These are phyloP conservation scores for Cichorium intybus DNA, from an alignment of 140 eudicot species.

Conservation along the genomic window DNA sequence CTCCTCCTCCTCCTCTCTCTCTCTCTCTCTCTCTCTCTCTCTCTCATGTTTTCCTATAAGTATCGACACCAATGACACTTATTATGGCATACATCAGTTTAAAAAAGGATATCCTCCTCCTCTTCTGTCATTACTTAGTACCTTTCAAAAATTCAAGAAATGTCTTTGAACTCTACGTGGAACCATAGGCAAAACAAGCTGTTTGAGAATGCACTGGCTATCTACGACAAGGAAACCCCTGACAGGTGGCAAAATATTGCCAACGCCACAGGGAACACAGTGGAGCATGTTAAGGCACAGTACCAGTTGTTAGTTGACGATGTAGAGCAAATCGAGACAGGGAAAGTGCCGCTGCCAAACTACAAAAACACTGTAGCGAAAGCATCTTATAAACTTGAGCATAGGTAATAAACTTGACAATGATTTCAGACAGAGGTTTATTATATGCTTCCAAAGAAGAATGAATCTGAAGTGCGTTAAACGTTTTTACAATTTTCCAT, in stretches of 20 bases:
- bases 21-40: slow-evolving; percentile 4
- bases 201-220: slow-evolving; percentile 55
- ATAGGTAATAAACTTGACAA: slow-evolving; percentile 8
- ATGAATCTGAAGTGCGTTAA: too few relatives aligned
- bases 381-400: slow-evolving; percentile 26
- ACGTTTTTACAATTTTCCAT: neutral
- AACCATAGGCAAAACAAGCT: slow-evolving; percentile 38
- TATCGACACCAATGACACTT: slow-evolving; percentile 13
- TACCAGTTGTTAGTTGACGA: slow-evolving; percentile 41
- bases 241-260: slow-evolving; percentile 60
- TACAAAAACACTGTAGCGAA: slow-evolving; percentile 31
- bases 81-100: slow-evolving; percentile 21
- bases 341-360: slow-evolving; percentile 45
- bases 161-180: slow-evolving; percentile 30
- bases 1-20: too few relatives aligned
- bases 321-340: slow-evolving; percentile 44
- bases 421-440: too few relatives aligned
- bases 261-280: slow-evolving; percentile 43
- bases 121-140: slow-evolving; percentile 1
- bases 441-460: too few relatives aligned
- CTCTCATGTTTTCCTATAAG: slow-evolving; percentile 17
- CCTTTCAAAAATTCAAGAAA: slow-evolving; percentile 1
- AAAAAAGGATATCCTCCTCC: neutral
- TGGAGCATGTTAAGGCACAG: slow-evolving; percentile 43
- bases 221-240: slow-evolving; percentile 53